phyloP scores from a whole-genome alignment of 768 basidiomycete genomes.

The Suillus occidentalis region DNA sequence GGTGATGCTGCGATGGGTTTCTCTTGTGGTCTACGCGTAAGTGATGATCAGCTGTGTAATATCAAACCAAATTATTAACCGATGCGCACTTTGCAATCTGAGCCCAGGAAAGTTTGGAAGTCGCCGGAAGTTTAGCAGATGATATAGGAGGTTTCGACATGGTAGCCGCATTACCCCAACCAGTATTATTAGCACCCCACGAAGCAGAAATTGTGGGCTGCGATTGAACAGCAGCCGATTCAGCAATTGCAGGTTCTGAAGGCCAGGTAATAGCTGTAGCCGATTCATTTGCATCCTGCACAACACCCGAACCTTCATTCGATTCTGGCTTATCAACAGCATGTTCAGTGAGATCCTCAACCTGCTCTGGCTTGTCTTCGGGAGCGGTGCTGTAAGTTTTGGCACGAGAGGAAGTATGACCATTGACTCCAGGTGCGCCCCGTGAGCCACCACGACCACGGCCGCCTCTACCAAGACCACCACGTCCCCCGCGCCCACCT shows the following conservation, averaged over 20 bases:
- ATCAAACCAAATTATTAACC: slow-evolving; percentile 6
- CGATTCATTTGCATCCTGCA: slow-evolving; percentile 15
- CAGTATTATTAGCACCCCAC: slow-evolving; percentile 39
- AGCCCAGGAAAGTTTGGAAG: slow-evolving; percentile 83
- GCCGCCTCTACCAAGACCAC: slow-evolving; percentile 53
- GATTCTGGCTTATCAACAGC: slow-evolving; percentile 18
- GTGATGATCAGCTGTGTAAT: slow-evolving; percentile 6
- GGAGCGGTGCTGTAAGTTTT: slow-evolving; percentile 34
- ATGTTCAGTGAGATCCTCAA: slow-evolving; percentile 23
- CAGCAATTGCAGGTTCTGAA: slow-evolving; percentile 16
- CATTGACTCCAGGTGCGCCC: slow-evolving; percentile 34
- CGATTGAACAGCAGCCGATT: slow-evolving; percentile 7
- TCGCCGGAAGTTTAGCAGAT: slow-evolving; percentile 58
- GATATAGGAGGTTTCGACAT: slow-evolving; percentile 23
- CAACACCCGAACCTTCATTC: slow-evolving; percentile 14
- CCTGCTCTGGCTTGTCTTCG: slow-evolving; percentile 24
- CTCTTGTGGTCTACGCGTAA: slow-evolving; percentile 55
- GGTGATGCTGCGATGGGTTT: slow-evolving; percentile 52
- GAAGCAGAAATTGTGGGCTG: slow-evolving; percentile 33
- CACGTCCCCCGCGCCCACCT: slow-evolving; percentile 55
- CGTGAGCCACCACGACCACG: slow-evolving; percentile 43
- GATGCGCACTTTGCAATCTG: slow-evolving; percentile 70
- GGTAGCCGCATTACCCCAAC: slow-evolving; percentile 31
- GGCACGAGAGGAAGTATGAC: slow-evolving; percentile 27
- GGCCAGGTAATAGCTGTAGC: slow-evolving; percentile 13